A percentile compares a stretch with the other conserved stretches of the same genome.
Conservation (phyloP, 2,329 filamentous ascomycete species). For the Alternaria novae-zelandiae region DNA sequence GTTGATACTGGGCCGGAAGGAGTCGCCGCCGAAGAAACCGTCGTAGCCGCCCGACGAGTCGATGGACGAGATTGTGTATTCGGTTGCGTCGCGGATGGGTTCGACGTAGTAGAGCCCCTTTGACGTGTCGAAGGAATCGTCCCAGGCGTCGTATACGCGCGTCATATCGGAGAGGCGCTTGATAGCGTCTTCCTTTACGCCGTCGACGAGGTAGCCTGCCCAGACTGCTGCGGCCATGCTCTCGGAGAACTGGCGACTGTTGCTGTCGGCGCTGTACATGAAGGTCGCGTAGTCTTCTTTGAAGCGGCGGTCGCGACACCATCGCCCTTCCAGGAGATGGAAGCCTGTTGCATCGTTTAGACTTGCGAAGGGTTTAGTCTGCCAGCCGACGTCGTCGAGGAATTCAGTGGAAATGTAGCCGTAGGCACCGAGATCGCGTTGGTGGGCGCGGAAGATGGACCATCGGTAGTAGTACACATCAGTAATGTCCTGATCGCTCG, state of each 20-base stretch:
- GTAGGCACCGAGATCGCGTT: conserved; percentile 51
- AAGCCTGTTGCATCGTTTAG: conserved; percentile 55
- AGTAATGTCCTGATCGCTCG: conserved; percentile 46
- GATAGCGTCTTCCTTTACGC: conserved; percentile 42
- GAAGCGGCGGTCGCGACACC: conserved; percentile 53
- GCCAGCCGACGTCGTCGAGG: conserved; percentile 53
- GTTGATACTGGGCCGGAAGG: conserved; percentile 55
- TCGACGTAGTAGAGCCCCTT: conserved; percentile 54
- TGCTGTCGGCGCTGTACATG: conserved; percentile 49
- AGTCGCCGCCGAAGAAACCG: conserved; percentile 50
- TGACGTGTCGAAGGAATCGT: conserved; percentile 48
- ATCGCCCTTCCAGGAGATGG: conserved; percentile 54
- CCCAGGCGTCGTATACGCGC: conserved; percentile 47
- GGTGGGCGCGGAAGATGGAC: conserved; percentile 54
- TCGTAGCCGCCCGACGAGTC: conserved; percentile 51
- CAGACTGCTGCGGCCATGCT: conserved; percentile 52
- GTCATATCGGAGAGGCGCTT: conserved; percentile 47
- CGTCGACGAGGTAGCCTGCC: conserved; percentile 52
- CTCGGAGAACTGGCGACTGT: conserved; percentile 54
- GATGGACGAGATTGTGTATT: conserved; percentile 55
- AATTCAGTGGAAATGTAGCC: conserved; percentile 57
- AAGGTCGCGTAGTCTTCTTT: conserved; percentile 54
- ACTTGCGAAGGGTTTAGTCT: conserved; percentile 51
- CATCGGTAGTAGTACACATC: conserved; percentile 57
- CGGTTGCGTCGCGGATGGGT: conserved; percentile 53